Conservation (phyloP, 2,329 filamentous ascomycete genomes). For the Paramyrothecium roridum region DNA sequence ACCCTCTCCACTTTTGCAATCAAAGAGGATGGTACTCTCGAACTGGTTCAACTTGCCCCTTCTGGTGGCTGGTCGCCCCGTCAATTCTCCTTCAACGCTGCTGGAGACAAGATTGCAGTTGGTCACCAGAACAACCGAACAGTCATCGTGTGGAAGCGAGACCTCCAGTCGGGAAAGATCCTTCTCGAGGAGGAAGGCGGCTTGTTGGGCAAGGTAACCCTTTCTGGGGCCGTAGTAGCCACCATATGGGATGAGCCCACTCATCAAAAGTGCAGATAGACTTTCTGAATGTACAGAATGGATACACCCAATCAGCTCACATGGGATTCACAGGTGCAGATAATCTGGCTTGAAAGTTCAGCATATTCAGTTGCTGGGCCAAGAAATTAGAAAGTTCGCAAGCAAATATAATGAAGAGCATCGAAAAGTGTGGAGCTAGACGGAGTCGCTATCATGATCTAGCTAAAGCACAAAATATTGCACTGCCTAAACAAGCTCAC, state of each 20-base stretch:
- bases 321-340: no score
- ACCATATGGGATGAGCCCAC: slow-evolving; percentile 15
- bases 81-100: slow-evolving; percentile 19
- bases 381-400: no score
- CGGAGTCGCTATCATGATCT: no score
- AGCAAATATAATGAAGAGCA: no score
- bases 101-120: slow-evolving; percentile 17
- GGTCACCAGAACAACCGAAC: slow-evolving; percentile 18
- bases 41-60: slow-evolving; percentile 13
- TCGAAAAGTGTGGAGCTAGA: no score
- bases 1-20: slow-evolving; percentile 17
- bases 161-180: slow-evolving; percentile 15
- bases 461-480: no score
- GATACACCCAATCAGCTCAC: no score
- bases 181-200: slow-evolving; percentile 13
- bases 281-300: no score
- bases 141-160: slow-evolving; percentile 17
- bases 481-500: no score
- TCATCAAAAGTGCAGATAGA: no score
- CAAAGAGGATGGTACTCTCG: slow-evolving; percentile 11
- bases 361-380: no score
- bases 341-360: no score
- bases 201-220: slow-evolving; percentile 14
- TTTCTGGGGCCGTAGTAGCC: slow-evolving; percentile 11
- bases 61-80: slow-evolving; percentile 16